Base-by-base conservation (phyloP, 768 basidiomycete species). In the Phylloporus scabripes region DNA sequence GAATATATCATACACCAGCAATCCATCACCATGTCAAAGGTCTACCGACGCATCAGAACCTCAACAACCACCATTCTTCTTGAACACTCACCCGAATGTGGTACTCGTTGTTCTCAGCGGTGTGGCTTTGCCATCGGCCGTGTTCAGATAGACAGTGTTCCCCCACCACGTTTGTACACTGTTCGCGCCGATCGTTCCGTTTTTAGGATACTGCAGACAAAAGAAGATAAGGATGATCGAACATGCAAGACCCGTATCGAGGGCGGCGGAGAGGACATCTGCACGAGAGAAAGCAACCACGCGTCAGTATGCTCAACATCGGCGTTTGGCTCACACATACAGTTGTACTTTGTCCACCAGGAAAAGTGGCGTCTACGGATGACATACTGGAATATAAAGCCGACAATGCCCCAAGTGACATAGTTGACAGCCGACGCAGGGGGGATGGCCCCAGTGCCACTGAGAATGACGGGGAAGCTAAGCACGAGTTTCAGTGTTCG, bases 161-260 rank as follows among this genome's bases (percentile, higher is more conserved):
- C 86, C 87, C 85, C 85, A 87, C 87, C 86, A 88, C 3, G 52
- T 45, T 51, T 78, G 77, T 37, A 88, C 61, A 7, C 51, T 81
- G 29, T 70, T 67, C 10, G 59, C 5, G 6, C 82, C 85, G 52
- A 87, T 84, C 10, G 65, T 66, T 3, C 84, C 84, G 49, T 83
- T 77, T 44, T 53, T 51, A 4, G 85, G 85, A 57, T 75, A 86
- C 68, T 87, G 79, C 20, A 86, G 71, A 46, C 70, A 68, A 62
- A 83, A 82, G 70, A 80, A 83, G 45, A 83, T 72, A 29, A 80
- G 23, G 31, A 85, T 69, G 1, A 76, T 72, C 10, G 77, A 72
- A 33, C 85, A 62, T 0, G 85, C 83, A 17, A 85, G 75, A 26
- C 85, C 85, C 2, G 84, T 76, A 55, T 87, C 85, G 47, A 87